Evolutionary conservation across 768 basidiomycete species (phyloP).

Genomic region (Solioccasus polychromus): DNA sequence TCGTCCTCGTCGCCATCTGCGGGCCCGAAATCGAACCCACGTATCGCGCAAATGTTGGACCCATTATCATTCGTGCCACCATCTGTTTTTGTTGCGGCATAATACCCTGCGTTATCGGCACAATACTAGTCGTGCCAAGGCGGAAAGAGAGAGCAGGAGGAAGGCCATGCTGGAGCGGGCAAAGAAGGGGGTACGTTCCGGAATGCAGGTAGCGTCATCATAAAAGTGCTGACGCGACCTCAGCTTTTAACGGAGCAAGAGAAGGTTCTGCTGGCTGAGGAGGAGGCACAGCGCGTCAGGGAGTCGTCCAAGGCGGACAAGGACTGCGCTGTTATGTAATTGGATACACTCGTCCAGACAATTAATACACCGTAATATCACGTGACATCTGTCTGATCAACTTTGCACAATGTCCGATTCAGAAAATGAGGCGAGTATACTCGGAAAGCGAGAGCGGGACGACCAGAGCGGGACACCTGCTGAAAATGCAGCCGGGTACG

Average conservation of each 20-base stretch:
- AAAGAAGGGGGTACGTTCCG: conserved; percentile 66
- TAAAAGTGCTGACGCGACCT: not conserved
- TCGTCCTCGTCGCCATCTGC: conserved; percentile 1
- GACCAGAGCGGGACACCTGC: conserved; percentile 14
- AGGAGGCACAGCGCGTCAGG: conserved; percentile 42
- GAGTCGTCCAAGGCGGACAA: conserved; percentile 32
- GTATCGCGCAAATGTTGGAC: conserved; percentile 35
- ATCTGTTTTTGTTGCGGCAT: conserved; percentile 65
- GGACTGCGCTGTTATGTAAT: conserved; percentile 60
- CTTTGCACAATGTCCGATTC: conserved; percentile 38
- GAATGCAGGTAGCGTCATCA: not conserved
- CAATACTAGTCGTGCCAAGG: conserved; percentile 60
- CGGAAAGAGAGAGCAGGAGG: conserved; percentile 67
- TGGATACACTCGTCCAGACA: no score
- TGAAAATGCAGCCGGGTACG: conserved; percentile 23
- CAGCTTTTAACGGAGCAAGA: conserved; percentile 64
- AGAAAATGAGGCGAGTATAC: conserved; percentile 50
- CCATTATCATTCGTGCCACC: conserved; percentile 59
- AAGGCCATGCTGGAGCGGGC: conserved; percentile 72
- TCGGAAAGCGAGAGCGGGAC: conserved; percentile 63
- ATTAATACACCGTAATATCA: no score
- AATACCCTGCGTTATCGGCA: conserved; percentile 32
- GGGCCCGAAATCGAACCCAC: conserved; percentile 29
- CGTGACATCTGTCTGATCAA: conserved; percentile 4
- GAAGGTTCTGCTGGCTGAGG: conserved; percentile 54